phyloP scores from a whole-genome alignment of 1,139 yeast genomes.

The Scheffersomyces parashehatae region DNA sequence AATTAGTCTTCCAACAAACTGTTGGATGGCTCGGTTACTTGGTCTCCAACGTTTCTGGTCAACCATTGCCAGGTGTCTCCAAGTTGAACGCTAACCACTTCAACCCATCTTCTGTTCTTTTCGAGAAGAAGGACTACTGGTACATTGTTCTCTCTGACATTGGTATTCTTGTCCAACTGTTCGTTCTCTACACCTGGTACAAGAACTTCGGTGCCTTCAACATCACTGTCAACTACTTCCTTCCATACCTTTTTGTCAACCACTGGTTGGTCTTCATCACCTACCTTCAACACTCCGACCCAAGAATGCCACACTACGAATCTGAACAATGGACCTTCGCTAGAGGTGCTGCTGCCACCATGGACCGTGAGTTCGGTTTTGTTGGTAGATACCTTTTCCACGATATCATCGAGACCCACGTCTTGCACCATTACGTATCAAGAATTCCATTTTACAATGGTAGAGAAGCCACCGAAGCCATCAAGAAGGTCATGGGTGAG shows the following conservation, averaged over 20 bases:
- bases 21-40: slow-evolving; percentile 76
- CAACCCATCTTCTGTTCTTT: slow-evolving; percentile 71
- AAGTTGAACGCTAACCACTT: slow-evolving; percentile 57
- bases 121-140: slow-evolving; percentile 70
- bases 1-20: slow-evolving; percentile 66
- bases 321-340: slow-evolving; percentile 80
- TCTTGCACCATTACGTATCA: slow-evolving; percentile 80
- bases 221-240: slow-evolving; percentile 67
- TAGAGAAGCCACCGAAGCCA: slow-evolving; percentile 76
- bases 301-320: slow-evolving; percentile 77
- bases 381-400: slow-evolving; percentile 81
- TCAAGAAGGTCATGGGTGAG: slow-evolving; percentile 79
- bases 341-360: slow-evolving; percentile 86
- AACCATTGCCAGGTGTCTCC: slow-evolving; percentile 55
- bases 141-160: slow-evolving; percentile 70
- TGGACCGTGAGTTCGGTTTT: slow-evolving; percentile 82
- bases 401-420: slow-evolving; percentile 89
- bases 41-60: slow-evolving; percentile 76
- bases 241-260: slow-evolving; percentile 81
- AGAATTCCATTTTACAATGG: slow-evolving; percentile 87
- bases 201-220: slow-evolving; percentile 62
- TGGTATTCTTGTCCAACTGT: slow-evolving; percentile 59
- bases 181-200: slow-evolving; percentile 64
- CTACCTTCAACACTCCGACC: slow-evolving; percentile 82
- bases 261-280: slow-evolving; percentile 91